phyloP scores from a whole-genome alignment of 2,329 filamentous ascomycete species.

The Aspergillus pseudonomiae region DNA sequence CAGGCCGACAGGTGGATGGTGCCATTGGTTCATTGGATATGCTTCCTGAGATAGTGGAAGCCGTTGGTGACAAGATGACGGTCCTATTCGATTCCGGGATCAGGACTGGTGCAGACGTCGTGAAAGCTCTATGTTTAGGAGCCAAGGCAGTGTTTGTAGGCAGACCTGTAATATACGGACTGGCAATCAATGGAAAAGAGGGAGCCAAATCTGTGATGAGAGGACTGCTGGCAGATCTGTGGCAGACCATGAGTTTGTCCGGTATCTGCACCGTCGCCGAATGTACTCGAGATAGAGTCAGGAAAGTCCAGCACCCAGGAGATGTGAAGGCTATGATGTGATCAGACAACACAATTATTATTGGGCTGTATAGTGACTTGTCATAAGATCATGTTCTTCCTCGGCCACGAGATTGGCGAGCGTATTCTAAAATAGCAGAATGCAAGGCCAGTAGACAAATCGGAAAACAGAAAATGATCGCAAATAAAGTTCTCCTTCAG shows the following conservation, averaged over 20 bases:
- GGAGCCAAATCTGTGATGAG: conserved; percentile 58
- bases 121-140: conserved; percentile 58
- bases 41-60: conserved; percentile 63
- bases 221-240: conserved; percentile 56
- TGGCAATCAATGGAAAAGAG: conserved; percentile 57
- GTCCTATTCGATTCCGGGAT: conserved; percentile 58
- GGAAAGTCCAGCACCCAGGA: conserved; percentile 40
- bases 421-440: not conserved
- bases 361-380: not conserved
- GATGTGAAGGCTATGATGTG: conserved; percentile 39
- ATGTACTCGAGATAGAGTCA: conserved; percentile 36
- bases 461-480: not conserved
- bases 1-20: conserved; percentile 54
- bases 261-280: conserved; percentile 49
- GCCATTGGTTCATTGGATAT: conserved; percentile 56
- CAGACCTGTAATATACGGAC: conserved; percentile 61
- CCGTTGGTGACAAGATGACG: conserved; percentile 53
- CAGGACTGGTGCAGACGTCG: conserved; percentile 52
- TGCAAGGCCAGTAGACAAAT: not conserved
- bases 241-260: conserved; percentile 59
- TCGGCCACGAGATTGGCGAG: not conserved
- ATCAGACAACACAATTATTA: not conserved
- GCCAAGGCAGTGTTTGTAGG: conserved; percentile 62
- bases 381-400: not conserved
- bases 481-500: not conserved